Evolutionary conservation across 202 grass and related monocot genomes (phyloP), one percentile per base, ranked within the genome.

Genomic region (Setaria viridis): DNA sequence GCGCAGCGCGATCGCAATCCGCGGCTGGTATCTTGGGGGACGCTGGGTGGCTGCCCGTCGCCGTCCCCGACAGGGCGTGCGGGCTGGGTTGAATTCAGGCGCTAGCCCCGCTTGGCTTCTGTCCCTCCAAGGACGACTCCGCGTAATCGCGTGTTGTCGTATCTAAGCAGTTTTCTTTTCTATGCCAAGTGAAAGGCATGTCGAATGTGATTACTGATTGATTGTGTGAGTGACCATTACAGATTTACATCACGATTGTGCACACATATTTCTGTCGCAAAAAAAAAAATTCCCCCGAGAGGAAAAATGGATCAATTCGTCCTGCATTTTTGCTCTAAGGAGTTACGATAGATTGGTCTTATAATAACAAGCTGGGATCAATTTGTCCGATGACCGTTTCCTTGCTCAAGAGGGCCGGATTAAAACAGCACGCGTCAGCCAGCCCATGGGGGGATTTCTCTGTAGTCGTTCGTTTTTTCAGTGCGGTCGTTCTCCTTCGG

Each of bases 1-100:
- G 46, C 46, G 9, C 12, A 13, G 37, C 35, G 8, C 21, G 50
- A 48, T 72, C 79, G 84, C 80, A 33, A 76, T 80, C 84, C 73
- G 5, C 45, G 71, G 25, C 55, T 85, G 48, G n/a, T 50, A 69
- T 84, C 51, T 68, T 50, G 17, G 62, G 79, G 47, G 47, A 9
- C 43, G 55, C 17, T 8, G 50, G 13, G 11, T 59, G 84, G 7
- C 67, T 21, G 32, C 53, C 34, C 0, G 42, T 80, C 72, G 39
- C 69, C 85, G 37, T 87, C 75, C 43, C 43, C 80, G 75, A 84
- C 80, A 90, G 72, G 60, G 84, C 85, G 76, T 84, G 85, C 54
- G 60, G 50, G 48, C 41, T 62, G 42, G 30, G 80, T 80, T 87
- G 75, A 83, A 90, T 60, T 68, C 73, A 57, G 12, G 71, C 25